These are phyloP conservation scores for Vigna hirtella DNA, from an alignment of 306 rosid species.

Conservation along the genomic window DNA sequence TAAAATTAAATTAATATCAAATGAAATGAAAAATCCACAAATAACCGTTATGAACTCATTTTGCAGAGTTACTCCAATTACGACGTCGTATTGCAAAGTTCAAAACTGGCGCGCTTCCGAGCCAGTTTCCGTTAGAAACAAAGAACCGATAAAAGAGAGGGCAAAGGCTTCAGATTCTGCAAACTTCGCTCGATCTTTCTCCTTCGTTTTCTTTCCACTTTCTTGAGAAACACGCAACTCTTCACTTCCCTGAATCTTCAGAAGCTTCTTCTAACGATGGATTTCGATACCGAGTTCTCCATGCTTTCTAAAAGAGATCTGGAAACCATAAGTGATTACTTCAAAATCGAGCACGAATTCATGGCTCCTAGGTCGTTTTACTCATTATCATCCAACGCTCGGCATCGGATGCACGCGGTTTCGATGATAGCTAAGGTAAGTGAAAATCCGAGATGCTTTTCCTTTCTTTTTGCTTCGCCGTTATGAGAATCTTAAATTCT, in stretches of 20 bases:
- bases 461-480: not conserved
- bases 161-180: not conserved
- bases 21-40: not conserved
- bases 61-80: not conserved
- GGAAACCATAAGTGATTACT: not conserved
- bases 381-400: accelerated
- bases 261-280: constrained; percentile 21
- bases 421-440: constrained; percentile 6
- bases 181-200: not conserved
- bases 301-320: not conserved
- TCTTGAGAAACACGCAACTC: constrained; percentile 30
- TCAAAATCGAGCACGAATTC: not conserved
- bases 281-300: not conserved
- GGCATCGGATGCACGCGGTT: not conserved
- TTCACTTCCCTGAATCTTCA: not conserved
- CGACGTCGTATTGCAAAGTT: not conserved
- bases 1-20: not conserved
- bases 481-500: not conserved
- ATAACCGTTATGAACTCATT: too few relatives aligned
- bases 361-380: not conserved
- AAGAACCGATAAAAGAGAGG: constrained; percentile 8
- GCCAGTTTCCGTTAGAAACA: not conserved
- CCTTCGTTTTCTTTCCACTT: constrained; percentile 14
- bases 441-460: not conserved
- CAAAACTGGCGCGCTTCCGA: not conserved